Conservation (phyloP, 1,284 basidiomycete genomes). For the Somion occarium region DNA sequence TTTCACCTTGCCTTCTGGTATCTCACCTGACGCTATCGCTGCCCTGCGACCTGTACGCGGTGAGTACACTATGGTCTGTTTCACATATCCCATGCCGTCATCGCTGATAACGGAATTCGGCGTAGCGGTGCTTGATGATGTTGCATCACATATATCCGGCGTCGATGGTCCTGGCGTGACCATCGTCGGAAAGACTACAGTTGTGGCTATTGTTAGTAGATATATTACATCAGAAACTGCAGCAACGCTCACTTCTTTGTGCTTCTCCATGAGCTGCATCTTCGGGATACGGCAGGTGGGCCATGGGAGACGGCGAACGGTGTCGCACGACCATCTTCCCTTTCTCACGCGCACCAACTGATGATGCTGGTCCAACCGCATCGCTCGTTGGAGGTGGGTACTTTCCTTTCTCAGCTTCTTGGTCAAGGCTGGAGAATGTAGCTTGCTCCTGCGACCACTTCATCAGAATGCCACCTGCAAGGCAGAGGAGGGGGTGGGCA, state of each 20-base stretch:
- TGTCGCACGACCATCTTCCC: not conserved
- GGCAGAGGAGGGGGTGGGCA: conserved; percentile 16
- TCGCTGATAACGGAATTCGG: not conserved
- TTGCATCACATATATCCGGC: not conserved
- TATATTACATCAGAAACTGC: not conserved
- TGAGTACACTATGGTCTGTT: conserved; percentile 8
- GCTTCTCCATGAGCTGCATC: not conserved
- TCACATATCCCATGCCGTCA: not conserved
- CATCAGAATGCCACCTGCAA: conserved; percentile 14
- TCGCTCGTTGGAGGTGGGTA: not conserved
- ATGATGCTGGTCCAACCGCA: not conserved
- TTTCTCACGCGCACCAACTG: not conserved
- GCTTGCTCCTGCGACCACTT: conserved; percentile 3
- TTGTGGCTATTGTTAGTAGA: not conserved
- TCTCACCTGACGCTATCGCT: conserved; percentile 6
- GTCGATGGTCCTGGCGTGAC: not conserved
- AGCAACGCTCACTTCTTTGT: not conserved
- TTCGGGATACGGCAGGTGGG: conserved; percentile 7
- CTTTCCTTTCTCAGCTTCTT: not conserved
- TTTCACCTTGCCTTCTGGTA: conserved; percentile 9
- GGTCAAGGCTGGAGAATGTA: not conserved
- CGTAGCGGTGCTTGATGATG: not conserved
- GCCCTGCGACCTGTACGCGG: conserved; percentile 15
- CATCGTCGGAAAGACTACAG: not conserved
- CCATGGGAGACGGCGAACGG: conserved; percentile 2